These are phyloP conservation scores for Jaltomata sinuosa DNA, from an alignment of 257 asterid genomes.

Conservation along the genomic window DNA sequence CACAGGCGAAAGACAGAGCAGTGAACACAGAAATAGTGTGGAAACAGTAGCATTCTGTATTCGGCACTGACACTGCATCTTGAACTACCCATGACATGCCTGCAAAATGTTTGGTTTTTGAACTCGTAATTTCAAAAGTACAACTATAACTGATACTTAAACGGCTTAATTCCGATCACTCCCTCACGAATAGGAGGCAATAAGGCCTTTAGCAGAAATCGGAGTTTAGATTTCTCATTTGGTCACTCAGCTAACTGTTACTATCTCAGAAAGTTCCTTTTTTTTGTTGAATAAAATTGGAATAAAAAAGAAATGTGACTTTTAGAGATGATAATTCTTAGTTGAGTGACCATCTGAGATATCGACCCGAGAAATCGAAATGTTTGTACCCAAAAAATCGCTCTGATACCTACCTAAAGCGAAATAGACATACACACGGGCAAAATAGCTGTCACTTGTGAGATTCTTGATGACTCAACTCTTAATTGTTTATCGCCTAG, in stretches of 20 bases:
- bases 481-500: background rate
- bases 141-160: background rate
- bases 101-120: background rate
- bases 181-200: background rate
- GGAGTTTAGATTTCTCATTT: background rate
- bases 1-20: background rate
- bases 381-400: background rate
- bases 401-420: background rate
- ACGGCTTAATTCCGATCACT: background rate
- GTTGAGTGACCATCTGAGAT: background rate
- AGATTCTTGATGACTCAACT: too few species aligned
- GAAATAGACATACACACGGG: background rate
- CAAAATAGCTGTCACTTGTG: background rate
- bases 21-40: background rate
- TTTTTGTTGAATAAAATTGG: background rate
- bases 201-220: background rate
- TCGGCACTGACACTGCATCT: background rate
- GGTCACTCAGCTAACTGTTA: background rate
- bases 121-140: background rate
- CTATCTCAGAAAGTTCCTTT: background rate
- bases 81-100: background rate
- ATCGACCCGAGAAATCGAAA: background rate
- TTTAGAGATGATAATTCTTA: background rate
- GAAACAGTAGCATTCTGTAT: background rate
- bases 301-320: background rate